Conservation (phyloP, 108 stramenopile genomes). For the Skeletonema grethae region DNA sequence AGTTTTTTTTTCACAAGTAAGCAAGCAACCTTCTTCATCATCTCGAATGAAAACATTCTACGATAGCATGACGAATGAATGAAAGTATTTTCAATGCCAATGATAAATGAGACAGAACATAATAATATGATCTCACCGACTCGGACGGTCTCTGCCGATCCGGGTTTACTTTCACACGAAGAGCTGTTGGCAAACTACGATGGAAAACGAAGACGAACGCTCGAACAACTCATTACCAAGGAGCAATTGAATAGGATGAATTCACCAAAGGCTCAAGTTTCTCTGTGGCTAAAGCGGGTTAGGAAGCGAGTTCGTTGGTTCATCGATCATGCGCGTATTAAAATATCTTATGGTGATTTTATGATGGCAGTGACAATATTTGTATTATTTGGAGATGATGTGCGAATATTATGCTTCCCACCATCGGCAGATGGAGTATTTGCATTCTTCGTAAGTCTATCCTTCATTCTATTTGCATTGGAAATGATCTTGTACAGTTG, state of each 20-base stretch:
- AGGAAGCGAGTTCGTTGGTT: constrained; percentile 48
- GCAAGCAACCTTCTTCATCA: too few relatives aligned
- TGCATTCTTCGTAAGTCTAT: constrained; percentile 45
- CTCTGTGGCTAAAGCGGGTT: constrained; percentile 7
- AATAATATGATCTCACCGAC: constrained; percentile 10
- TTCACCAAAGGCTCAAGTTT: not conserved
- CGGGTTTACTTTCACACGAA: constrained; percentile 52
- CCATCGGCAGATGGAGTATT: constrained; percentile 57
- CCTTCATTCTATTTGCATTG: constrained; percentile 56
- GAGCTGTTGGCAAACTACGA: constrained; percentile 36
- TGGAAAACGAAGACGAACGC: constrained; percentile 32
- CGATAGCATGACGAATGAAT: not conserved
- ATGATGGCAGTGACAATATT: constrained; percentile 69
- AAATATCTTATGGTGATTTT: constrained; percentile 60
- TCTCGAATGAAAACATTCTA: not conserved
- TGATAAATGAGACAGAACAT: not conserved
- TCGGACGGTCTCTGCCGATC: constrained; percentile 57
- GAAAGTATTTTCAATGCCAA: constrained; percentile 1
- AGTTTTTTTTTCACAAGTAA: too few relatives aligned
- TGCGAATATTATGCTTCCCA: constrained; percentile 51
- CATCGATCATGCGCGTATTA: constrained; percentile 48
- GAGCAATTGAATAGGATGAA: constrained; percentile 18
- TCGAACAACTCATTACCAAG: constrained; percentile 37
- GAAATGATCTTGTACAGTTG: constrained; percentile 61
- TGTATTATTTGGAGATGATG: constrained; percentile 66